Evolutionary conservation across 2,329 filamentous ascomycete genomes (phyloP).

Genomic region (Didymella pinodella): DNA sequence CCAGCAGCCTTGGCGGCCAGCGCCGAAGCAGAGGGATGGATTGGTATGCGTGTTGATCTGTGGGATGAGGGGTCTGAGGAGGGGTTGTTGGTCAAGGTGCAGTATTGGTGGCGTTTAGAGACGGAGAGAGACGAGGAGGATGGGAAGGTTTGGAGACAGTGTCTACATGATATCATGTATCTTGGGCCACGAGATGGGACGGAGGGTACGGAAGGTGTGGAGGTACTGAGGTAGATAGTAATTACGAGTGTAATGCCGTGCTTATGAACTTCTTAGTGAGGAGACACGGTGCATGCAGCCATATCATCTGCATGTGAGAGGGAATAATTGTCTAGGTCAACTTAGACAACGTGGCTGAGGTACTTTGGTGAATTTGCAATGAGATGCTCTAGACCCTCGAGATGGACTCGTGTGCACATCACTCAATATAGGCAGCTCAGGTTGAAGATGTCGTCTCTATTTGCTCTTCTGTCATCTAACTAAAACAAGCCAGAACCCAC

Average conservation of each 20-base stretch:
- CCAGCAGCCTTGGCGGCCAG: background rate
- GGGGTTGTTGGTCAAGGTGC: background rate
- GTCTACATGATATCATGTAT: slow-evolving; percentile 1
- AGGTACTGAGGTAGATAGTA: background rate
- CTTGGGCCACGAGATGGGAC: background rate
- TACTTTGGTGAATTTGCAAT: background rate
- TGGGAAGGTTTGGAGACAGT: background rate
- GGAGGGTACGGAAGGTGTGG: background rate
- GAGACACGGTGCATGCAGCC: background rate
- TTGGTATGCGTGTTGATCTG: background rate
- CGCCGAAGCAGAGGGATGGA: background rate
- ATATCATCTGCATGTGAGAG: background rate
- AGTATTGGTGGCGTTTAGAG: slow-evolving; percentile 1
- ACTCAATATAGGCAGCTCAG: background rate
- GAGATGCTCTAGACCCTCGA: background rate
- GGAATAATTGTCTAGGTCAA: background rate
- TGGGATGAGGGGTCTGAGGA: background rate
- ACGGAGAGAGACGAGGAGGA: background rate
- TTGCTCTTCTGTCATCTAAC: slow-evolving; percentile 33
- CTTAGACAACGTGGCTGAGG: background rate
- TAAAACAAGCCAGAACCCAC: slow-evolving; percentile 24
- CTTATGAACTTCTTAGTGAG: background rate
- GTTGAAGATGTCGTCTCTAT: slow-evolving; percentile 28
- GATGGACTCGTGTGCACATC: background rate
- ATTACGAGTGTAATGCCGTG: background rate